Evolutionary conservation across 805 yeast genomes (phyloP), one percentile per base, ranked within the genome.

Genomic region (Metschnikowia koreensis): DNA sequence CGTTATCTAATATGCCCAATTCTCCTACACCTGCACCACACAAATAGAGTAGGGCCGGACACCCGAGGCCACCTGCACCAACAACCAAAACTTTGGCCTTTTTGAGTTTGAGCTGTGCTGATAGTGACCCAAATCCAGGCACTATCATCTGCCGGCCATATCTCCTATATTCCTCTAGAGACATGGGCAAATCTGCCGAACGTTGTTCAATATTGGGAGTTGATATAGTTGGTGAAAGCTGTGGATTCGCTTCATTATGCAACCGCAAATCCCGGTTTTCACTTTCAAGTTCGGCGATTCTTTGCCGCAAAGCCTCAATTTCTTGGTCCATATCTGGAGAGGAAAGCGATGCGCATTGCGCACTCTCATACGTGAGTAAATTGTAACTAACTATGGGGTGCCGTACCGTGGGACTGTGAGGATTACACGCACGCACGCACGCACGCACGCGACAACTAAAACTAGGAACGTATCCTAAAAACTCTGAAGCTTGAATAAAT

Each of bases 41-140:
- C 1, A 94, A 69, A 63, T 94, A 94, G 41, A 88, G 75, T 45
- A 93, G 67, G 0, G 96, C 96, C 0, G 99, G 97, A 59, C 96
- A 86, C 0, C 99, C 98, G 7, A 94, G 74, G 0, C 99, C 99
- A 10, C 99, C 99, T 0, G 97, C 97, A 1, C 99, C 99, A 7
- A 94, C 77, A 0, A 94, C 92, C 27, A 93, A 67, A 0, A 92
- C 80, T 47, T 74, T 80, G 1, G 93, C 52, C 0, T 66, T 58
- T 56, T 83, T 84, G 44, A 94, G 67, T 41, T 69, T 72, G 7
- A 78, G 47, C 65, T 94, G 99, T 1, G 67, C 52, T 3, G 70
- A 47, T 1, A 69, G 54, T 1, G 76, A 65, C 9, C 91, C 89
- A 46, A 91, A 74, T 52, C 82, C 87, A 2, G 96, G 94, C 1